Percentiles rank a stretch among this genome's conserved stretches.
phyloP scores from a whole-genome alignment of 192 early-diverging fungal species.

The Tieghemiomyces parasiticus region DNA sequence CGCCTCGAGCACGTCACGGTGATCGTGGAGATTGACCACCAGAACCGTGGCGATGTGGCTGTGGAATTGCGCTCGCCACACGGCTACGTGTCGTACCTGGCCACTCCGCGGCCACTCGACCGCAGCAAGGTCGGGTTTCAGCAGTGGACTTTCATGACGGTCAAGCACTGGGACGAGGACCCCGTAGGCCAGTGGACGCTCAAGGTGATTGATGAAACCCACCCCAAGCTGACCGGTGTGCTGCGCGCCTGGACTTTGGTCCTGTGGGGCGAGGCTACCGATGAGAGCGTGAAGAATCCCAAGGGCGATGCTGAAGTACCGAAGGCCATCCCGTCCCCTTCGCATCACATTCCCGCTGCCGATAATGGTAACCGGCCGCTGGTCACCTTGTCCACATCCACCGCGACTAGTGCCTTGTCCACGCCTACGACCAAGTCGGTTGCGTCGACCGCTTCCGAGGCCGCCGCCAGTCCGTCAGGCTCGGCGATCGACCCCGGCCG shows the following conservation, averaged over 20 bases:
- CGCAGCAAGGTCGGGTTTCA: conserved; percentile 44
- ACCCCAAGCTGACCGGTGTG: conserved; percentile 33
- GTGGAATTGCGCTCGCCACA: conserved; percentile 66
- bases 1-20: conserved; percentile 80
- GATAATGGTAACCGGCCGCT: no score
- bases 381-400: neutral
- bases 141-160: conserved; percentile 90
- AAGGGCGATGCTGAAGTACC: conserved; percentile 1
- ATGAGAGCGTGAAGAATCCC: conserved; percentile 9
- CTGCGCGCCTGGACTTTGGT: conserved; percentile 52
- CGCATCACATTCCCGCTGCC: neutral
- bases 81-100: conserved; percentile 48
- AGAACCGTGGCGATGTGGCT: conserved; percentile 71
- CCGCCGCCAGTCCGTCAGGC: neutral
- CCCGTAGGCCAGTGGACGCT: conserved; percentile 73
- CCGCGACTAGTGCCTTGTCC: neutral
- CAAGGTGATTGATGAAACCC: conserved; percentile 42
- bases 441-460: neutral
- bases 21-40: conserved; percentile 67
- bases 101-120: conserved; percentile 47
- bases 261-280: conserved; percentile 49
- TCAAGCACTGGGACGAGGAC: conserved; percentile 94
- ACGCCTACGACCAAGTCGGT: neutral
- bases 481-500: neutral
- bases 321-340: neutral